A percentile compares a stretch with the other conserved stretches of the same genome.
These are phyloP conservation scores for Pseudogymnoascus sp. DNA, from an alignment of 2,329 filamentous ascomycete species.

Conservation along the genomic window DNA sequence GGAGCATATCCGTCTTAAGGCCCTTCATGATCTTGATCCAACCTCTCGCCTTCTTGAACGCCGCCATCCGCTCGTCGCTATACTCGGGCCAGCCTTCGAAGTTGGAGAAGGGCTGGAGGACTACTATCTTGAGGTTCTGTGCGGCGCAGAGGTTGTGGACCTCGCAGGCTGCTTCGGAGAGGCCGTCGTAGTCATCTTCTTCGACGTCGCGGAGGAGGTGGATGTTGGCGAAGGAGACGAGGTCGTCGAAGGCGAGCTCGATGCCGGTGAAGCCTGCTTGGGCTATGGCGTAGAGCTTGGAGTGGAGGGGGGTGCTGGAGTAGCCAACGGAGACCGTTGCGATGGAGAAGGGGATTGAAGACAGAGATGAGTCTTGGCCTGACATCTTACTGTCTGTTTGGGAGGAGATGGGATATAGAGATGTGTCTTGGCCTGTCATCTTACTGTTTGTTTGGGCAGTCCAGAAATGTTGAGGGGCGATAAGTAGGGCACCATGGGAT, in stretches of 20 bases:
- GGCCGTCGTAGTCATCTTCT: conserved; percentile 52
- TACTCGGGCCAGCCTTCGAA: conserved; percentile 67
- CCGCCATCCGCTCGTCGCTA: conserved; percentile 52
- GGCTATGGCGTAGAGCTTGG: conserved; percentile 58
- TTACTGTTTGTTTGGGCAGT: conserved; percentile 4
- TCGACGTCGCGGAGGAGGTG: conserved; percentile 45
- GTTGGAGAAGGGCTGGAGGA: conserved; percentile 70
- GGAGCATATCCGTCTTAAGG: conserved; percentile 62
- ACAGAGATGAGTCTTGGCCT: conserved; percentile 13
- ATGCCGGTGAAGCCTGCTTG: conserved; percentile 61
- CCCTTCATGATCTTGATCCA: conserved; percentile 70
- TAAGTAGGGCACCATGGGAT: not conserved
- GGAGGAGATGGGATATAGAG: conserved; percentile 36
- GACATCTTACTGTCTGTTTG: not conserved
- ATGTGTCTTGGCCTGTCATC: not conserved
- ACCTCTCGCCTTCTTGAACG: conserved; percentile 54
- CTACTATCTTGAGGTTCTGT: conserved; percentile 55
- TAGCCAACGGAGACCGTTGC: conserved; percentile 50
- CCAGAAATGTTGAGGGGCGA: not conserved
- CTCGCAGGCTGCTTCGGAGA: conserved; percentile 48
- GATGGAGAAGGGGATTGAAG: conserved; percentile 44
- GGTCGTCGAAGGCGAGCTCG: conserved; percentile 69
- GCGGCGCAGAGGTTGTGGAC: conserved; percentile 50
- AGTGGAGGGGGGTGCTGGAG: conserved; percentile 47
- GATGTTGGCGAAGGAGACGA: conserved; percentile 54